A percentile compares a stretch with the other conserved stretches of the same genome.
Conservation (phyloP, 495 filamentous ascomycete genomes). For the Trypethelium eluteriae region DNA sequence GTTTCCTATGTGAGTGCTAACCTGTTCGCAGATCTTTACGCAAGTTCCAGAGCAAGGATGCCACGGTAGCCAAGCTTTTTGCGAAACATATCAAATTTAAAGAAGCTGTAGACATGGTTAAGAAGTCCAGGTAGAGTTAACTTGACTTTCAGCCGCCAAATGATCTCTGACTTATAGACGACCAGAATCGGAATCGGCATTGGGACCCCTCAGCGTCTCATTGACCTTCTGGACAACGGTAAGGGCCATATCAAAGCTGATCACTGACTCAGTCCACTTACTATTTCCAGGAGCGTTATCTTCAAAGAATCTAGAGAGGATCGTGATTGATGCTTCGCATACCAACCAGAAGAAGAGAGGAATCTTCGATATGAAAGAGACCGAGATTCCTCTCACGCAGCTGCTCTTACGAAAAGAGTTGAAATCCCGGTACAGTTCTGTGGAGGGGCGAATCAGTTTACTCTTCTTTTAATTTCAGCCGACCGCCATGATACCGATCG, state of each 20-base stretch:
- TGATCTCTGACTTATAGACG: constrained; percentile 10
- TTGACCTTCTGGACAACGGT: constrained; percentile 76
- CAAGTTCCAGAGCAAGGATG: constrained; percentile 68
- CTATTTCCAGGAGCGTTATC: constrained; percentile 54
- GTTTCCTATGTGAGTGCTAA: constrained; percentile 16
- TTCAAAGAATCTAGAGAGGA: constrained; percentile 58
- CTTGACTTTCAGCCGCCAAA: neutral
- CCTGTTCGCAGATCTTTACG: constrained; percentile 53
- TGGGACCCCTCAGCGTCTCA: constrained; percentile 75
- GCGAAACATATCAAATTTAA: constrained; percentile 96
- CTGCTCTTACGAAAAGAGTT: constrained; percentile 60
- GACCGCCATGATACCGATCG: neutral
- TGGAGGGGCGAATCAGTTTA: constrained; percentile 43
- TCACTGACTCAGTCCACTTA: constrained; percentile 7
- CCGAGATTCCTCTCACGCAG: constrained; percentile 62
- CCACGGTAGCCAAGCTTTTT: constrained; percentile 79
- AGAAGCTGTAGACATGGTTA: constrained; percentile 70
- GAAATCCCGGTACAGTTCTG: constrained; percentile 56
- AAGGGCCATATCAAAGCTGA: constrained; percentile 21
- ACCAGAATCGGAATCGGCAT: constrained; percentile 71
- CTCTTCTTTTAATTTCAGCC: constrained; percentile 44
- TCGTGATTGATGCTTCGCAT: constrained; percentile 82
- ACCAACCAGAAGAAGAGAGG: constrained; percentile 88
- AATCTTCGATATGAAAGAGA: constrained; percentile 89
- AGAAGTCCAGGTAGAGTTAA: constrained; percentile 47